Evolutionary conservation across 1,284 basidiomycete species (phyloP).

Genomic region (Cryptococcus hybrid): DNA sequence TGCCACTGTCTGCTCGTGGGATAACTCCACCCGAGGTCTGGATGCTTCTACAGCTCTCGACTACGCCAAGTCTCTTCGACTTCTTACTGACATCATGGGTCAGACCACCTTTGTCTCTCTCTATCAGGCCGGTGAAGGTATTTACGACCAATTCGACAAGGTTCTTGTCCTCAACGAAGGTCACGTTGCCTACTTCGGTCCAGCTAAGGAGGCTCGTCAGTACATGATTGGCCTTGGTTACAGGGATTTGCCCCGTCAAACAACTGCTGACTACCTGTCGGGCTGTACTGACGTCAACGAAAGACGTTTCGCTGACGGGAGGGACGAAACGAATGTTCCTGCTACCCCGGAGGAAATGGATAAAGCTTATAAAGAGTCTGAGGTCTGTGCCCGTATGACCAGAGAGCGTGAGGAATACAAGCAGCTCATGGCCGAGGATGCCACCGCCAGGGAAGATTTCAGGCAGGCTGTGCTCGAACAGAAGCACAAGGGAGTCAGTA

Average conservation of each 20-base stretch:
- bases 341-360: constrained; percentile 71
- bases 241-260: constrained; percentile 50
- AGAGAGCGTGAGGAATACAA: constrained; percentile 65
- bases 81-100: constrained; percentile 56
- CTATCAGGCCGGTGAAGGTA: constrained; percentile 65
- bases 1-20: constrained; percentile 53
- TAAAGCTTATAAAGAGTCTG: constrained; percentile 62
- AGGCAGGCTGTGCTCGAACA: constrained; percentile 69
- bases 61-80: constrained; percentile 58
- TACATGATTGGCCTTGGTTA: constrained; percentile 58
- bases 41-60: constrained; percentile 61
- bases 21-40: constrained; percentile 60
- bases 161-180: constrained; percentile 57
- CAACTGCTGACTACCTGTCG: constrained; percentile 71
- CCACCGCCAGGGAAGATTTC: constrained; percentile 68
- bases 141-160: constrained; percentile 68
- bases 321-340: constrained; percentile 64
- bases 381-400: constrained; percentile 56
- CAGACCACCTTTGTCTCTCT: constrained; percentile 54
- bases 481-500: constrained; percentile 74
- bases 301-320: constrained; percentile 74
- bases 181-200: constrained; percentile 58
- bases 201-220: constrained; percentile 53
- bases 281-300: constrained; percentile 72
- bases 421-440: constrained; percentile 61